Conservation (phyloP, 2,329 filamentous ascomycete species). For the Phyllosticta capitalensis region DNA sequence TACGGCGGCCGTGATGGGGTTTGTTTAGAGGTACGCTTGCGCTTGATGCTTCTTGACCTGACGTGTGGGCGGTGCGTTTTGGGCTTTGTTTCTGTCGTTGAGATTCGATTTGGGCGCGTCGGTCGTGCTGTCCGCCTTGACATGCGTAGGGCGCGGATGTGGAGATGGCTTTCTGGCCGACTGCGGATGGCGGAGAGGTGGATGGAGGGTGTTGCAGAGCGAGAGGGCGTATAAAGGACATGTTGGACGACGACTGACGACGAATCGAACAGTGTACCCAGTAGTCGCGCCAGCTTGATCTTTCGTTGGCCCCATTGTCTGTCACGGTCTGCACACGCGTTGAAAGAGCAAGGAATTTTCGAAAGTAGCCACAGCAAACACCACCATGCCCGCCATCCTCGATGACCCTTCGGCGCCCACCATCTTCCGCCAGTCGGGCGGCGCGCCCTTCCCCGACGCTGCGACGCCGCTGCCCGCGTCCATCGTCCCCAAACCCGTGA, state of each 20-base stretch:
- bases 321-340: not conserved
- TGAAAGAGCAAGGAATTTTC: not conserved
- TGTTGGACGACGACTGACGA: not conserved
- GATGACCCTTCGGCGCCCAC: conserved; percentile 65
- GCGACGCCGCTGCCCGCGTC: conserved; percentile 56
- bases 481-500: conserved; percentile 67
- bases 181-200: not conserved
- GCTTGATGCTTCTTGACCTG: not conserved
- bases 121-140: not conserved
- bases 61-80: not conserved
- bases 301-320: not conserved
- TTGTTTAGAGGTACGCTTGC: not conserved
- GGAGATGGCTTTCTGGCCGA: not conserved
- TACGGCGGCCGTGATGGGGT: not conserved
- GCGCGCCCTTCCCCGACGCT: conserved; percentile 53
- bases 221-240: not conserved
- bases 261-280: not conserved
- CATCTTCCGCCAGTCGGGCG: conserved; percentile 60
- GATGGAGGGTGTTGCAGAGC: not conserved
- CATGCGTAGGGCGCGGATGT: not conserved
- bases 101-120: too few species aligned
- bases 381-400: conserved; percentile 63
- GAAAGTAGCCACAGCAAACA: not conserved
- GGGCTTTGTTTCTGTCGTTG: not conserved
- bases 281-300: not conserved